phyloP scores from a whole-genome alignment of 805 yeast species.

The Allodekkera sacchari region DNA sequence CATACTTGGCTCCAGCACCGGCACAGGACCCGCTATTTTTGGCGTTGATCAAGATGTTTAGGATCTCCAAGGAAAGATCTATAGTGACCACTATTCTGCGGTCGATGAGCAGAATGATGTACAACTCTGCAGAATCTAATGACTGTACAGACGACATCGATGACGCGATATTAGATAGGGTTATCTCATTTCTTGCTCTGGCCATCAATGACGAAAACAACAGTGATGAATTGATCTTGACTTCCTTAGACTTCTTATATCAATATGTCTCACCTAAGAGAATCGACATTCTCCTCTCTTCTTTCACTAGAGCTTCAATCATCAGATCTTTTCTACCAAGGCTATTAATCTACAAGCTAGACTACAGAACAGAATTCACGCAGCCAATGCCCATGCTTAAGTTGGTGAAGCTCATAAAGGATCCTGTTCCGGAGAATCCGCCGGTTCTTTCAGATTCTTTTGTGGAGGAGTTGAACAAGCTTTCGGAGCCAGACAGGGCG shows the following conservation, averaged over 20 bases:
- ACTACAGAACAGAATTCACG: conserved; percentile 27
- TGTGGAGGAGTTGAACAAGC: conserved; percentile 47
- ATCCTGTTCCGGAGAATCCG: conserved; percentile 46
- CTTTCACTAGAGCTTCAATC: conserved; percentile 40
- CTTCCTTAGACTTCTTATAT: conserved; percentile 74
- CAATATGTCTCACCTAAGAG: conserved; percentile 51
- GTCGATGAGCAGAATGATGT: conserved; percentile 71
- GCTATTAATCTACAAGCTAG: conserved; percentile 42
- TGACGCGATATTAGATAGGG: conserved; percentile 38
- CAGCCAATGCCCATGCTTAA: conserved; percentile 27
- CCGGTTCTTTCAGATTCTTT: conserved; percentile 47
- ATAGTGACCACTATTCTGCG: conserved; percentile 62
- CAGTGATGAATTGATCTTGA: conserved; percentile 65
- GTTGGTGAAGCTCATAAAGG: conserved; percentile 51
- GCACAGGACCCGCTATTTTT: conserved; percentile 62
- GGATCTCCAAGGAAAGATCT: conserved; percentile 55
- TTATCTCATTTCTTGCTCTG: conserved; percentile 51
- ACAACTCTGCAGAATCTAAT: conserved; percentile 35
- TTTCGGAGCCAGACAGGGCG: conserved; percentile 85
- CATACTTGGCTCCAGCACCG: conserved; percentile 70
- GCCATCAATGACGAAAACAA: conserved; percentile 21
- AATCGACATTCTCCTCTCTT: conserved; percentile 41
- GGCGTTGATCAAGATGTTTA: conserved; percentile 43
- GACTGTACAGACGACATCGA: conserved; percentile 44
- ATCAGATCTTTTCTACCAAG: conserved; percentile 56